Evolutionary conservation across 352 stramenopile species (phyloP).

Genomic region (Achlya hypogyna): DNA sequence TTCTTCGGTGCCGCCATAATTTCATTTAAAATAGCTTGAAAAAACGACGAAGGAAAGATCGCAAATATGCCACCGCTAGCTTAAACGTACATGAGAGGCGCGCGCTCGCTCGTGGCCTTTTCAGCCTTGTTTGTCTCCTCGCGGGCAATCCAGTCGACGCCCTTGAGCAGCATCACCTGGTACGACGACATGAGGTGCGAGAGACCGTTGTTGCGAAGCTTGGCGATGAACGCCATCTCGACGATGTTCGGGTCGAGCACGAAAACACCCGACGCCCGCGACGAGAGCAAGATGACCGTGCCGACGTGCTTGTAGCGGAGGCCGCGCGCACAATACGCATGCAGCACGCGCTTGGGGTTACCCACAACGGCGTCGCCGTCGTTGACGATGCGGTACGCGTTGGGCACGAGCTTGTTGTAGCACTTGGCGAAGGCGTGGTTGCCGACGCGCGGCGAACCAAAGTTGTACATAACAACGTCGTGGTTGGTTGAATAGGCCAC

Average conservation of each 20-base stretch:
- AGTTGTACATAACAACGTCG: constrained; percentile 29
- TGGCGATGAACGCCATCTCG: constrained; percentile 26
- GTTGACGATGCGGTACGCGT: constrained; percentile 23
- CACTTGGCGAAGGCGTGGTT: constrained; percentile 23
- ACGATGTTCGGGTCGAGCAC: constrained; percentile 28
- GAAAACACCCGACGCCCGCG: constrained; percentile 21
- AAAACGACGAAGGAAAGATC: no score
- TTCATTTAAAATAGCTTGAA: no score
- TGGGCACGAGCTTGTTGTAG: constrained; percentile 21
- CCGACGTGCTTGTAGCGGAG: constrained; percentile 27
- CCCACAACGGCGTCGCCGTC: constrained; percentile 25
- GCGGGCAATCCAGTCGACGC: constrained; percentile 1
- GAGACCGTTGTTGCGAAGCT: constrained; percentile 19
- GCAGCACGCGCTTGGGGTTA: constrained; percentile 21
- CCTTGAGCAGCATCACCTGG: constrained; percentile 15
- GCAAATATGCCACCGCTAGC: no score
- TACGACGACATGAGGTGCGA: constrained; percentile 9
- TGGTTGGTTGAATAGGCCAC: constrained; percentile 57
- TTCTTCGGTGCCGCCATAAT: no score
- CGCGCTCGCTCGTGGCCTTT: not conserved
- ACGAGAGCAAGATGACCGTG: constrained; percentile 22
- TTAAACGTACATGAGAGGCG: not conserved
- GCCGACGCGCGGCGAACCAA: constrained; percentile 28
- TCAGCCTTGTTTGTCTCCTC: not conserved
- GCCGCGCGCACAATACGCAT: constrained; percentile 3